Evolutionary conservation across 352 stramenopile species (phyloP).

Genomic region (Pythium volutum): DNA sequence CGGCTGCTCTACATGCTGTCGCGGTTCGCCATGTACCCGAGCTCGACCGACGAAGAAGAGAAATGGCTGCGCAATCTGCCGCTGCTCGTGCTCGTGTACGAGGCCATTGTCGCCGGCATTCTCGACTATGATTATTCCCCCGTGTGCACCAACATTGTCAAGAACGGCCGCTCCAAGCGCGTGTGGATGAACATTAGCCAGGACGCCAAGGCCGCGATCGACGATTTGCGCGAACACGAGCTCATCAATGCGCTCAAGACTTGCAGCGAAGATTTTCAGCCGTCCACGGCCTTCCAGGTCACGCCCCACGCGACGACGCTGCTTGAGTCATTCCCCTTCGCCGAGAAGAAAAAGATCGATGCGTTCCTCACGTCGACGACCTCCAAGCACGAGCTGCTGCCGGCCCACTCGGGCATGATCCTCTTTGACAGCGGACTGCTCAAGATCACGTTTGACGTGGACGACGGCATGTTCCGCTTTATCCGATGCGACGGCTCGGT

Average conservation of each 20-base stretch:
- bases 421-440: conserved; percentile 89
- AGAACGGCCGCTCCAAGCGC: conserved; percentile 77
- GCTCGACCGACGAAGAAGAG: conserved; percentile 88
- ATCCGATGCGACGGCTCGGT: conserved; percentile 77
- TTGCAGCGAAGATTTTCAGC: conserved; percentile 92
- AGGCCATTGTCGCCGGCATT: conserved; percentile 92
- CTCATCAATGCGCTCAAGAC: conserved; percentile 95
- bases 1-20: conserved; percentile 95
- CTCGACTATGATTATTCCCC: conserved; percentile 97
- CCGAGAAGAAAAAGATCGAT: conserved; percentile 59
- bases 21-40: conserved; percentile 92
- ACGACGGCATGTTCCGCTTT: conserved; percentile 88
- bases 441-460: conserved; percentile 90
- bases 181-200: conserved; percentile 95
- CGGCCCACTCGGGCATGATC: conserved; percentile 83
- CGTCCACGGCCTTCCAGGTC: conserved; percentile 94
- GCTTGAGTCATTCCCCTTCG: conserved; percentile 35
- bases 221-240: conserved; percentile 94
- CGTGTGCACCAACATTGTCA: conserved; percentile 93
- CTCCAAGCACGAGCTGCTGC: conserved; percentile 26
- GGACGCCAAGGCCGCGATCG: conserved; percentile 94
- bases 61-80: conserved; percentile 95
- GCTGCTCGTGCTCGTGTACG: conserved; percentile 96
- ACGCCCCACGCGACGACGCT: conserved; percentile 39
- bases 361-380: conserved; percentile 43